These are phyloP conservation scores for Trametes cingulata DNA, from an alignment of 768 basidiomycete species.

Conservation along the genomic window DNA sequence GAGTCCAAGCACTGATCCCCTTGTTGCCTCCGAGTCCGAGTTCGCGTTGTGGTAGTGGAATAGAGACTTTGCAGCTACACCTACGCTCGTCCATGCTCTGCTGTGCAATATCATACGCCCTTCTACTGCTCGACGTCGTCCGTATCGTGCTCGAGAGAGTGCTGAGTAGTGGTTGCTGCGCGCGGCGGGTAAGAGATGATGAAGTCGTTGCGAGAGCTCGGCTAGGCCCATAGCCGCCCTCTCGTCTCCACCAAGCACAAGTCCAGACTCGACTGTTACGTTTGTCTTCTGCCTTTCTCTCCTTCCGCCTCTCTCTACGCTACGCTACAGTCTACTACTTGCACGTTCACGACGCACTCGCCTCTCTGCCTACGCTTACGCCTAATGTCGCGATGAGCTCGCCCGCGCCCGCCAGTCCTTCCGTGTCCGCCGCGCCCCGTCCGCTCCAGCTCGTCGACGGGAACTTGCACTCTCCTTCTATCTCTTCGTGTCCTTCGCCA, in stretches of 20 bases:
- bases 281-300: background rate
- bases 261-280: background rate
- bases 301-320: background rate
- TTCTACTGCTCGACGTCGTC: background rate
- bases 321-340: background rate
- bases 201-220: slow-evolving; percentile 15
- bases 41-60: slow-evolving; percentile 14
- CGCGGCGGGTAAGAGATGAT: slow-evolving; percentile 7
- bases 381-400: slow-evolving; percentile 22
- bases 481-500: slow-evolving; percentile 31
- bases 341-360: background rate
- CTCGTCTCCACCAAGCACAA: slow-evolving; percentile 9
- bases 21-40: background rate
- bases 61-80: slow-evolving; percentile 16
- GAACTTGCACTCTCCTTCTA: slow-evolving; percentile 30
- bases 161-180: slow-evolving; percentile 5
- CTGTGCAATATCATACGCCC: slow-evolving; percentile 2
- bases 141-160: no score
- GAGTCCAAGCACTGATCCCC: slow-evolving; percentile 52
- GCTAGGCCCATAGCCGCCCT: slow-evolving; percentile 11
- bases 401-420: slow-evolving; percentile 24
- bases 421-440: slow-evolving; percentile 40
- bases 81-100: background rate
- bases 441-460: slow-evolving; percentile 50
- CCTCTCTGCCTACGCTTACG: background rate